Percentiles rank a stretch among this genome's conserved stretches.
These are phyloP conservation scores for Diutina ranongensis DNA, from an alignment of 1,139 yeast genomes.

Conservation along the genomic window DNA sequence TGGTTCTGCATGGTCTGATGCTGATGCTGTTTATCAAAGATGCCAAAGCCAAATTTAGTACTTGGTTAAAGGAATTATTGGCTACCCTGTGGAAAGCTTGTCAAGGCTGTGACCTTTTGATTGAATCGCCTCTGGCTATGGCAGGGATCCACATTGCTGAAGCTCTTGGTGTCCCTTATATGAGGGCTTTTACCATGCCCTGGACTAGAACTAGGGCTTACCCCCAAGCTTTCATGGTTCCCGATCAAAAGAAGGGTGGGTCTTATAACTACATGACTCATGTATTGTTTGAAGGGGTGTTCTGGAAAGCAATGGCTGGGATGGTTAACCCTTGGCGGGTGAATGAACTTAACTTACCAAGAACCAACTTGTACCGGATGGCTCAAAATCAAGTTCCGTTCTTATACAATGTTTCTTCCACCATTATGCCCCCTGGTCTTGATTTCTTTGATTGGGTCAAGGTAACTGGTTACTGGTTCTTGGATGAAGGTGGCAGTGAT, in stretches of 20 bases:
- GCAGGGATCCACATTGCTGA: conserved; percentile 94
- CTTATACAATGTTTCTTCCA: conserved; percentile 77
- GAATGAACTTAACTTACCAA: conserved; percentile 47
- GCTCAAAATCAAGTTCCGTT: conserved; percentile 80
- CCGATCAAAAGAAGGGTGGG: conserved; percentile 88
- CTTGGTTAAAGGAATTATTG: conserved; percentile 71
- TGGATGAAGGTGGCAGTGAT: conserved; percentile 53
- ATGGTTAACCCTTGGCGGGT: conserved; percentile 86
- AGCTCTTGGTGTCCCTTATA: conserved; percentile 78
- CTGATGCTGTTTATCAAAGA: conserved; percentile 76
- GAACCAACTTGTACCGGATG: conserved; percentile 58
- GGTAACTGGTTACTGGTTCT: conserved; percentile 93
- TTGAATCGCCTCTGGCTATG: conserved; percentile 94
- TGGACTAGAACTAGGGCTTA: conserved; percentile 95
- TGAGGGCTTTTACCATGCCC: conserved; percentile 96
- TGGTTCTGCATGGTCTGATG: conserved; percentile 86
- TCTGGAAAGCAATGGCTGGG: conserved; percentile 89
- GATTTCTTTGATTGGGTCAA: conserved; percentile 92
- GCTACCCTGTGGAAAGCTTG: conserved; percentile 76
- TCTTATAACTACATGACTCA: conserved; percentile 87
- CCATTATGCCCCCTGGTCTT: conserved; percentile 81
- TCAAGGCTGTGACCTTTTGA: conserved; percentile 69
- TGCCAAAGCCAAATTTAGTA: conserved; percentile 64
- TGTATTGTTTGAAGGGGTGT: conserved; percentile 81
- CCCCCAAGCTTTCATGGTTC: conserved; percentile 93